These are phyloP conservation scores for Heterobasidion annosum DNA, from an alignment of 1,284 basidiomycete species.

Conservation along the genomic window DNA sequence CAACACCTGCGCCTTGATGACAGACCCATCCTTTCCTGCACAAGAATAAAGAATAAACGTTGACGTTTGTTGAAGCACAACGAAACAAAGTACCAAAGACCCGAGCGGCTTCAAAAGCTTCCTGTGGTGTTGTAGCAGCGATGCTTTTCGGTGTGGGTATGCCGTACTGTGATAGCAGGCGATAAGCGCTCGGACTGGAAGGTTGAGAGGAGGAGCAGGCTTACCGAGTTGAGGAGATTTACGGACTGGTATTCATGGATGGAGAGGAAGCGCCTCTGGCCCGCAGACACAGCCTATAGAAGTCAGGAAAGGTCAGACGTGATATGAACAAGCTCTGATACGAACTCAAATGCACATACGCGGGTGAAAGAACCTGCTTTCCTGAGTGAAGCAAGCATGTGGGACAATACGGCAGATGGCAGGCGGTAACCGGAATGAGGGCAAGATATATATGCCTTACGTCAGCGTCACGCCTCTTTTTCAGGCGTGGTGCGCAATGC, in stretches of 20 bases:
- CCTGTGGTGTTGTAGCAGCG: conserved; percentile 81
- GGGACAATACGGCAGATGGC: conserved; percentile 6
- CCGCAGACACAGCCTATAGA: conserved; percentile 51
- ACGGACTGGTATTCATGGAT: conserved; percentile 99
- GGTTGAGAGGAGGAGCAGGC: conserved; percentile 14
- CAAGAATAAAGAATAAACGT: not conserved
- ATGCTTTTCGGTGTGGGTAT: conserved; percentile 94
- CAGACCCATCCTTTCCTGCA: conserved; percentile 62
- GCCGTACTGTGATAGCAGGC: conserved; percentile 61
- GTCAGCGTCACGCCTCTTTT: not conserved
- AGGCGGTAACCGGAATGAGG: not conserved
- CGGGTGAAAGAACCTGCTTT: conserved; percentile 54
- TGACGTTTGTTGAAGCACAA: not conserved
- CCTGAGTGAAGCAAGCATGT: conserved; percentile 56
- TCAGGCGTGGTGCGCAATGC: not conserved
- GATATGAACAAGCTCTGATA: not conserved
- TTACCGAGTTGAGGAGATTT: conserved; percentile 85
- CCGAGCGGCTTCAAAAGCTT: conserved; percentile 86
- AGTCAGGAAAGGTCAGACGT: not conserved
- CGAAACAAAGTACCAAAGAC: conserved; percentile 59
- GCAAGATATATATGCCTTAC: not conserved
- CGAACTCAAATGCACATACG: conserved; percentile 29
- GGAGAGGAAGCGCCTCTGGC: conserved; percentile 90
- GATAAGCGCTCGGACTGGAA: not conserved
- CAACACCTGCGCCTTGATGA: conserved; percentile 98